A percentile compares a stretch with the other conserved stretches of the same genome.
Evolutionary conservation across 2,329 filamentous ascomycete species (phyloP).

Genomic region (Phyllosticta citrichinensis): DNA sequence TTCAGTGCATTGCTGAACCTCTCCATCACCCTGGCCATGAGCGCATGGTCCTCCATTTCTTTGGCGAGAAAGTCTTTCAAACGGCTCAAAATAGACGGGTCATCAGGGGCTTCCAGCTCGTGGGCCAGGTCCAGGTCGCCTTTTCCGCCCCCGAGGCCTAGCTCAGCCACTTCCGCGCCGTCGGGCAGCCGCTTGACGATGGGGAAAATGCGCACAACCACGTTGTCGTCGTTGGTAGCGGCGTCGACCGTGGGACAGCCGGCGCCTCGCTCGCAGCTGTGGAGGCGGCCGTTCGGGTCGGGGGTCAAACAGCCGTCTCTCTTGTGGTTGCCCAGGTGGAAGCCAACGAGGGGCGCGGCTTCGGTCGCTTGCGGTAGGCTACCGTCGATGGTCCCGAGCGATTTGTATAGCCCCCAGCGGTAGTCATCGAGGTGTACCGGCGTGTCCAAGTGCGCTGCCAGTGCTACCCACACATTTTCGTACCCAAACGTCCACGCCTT

Average conservation of each 20-base stretch:
- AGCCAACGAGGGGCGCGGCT: constrained; percentile 61
- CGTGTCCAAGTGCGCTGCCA: constrained; percentile 60
- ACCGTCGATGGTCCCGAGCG: constrained; percentile 35
- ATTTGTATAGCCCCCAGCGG: constrained; percentile 60
- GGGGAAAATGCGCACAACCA: constrained; percentile 66
- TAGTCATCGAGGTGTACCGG: constrained; percentile 77
- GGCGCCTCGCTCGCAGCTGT: constrained; percentile 74
- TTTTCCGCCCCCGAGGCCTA: constrained; percentile 69
- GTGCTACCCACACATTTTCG: constrained; percentile 80
- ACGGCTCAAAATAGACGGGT: constrained; percentile 38
- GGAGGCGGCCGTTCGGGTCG: constrained; percentile 54
- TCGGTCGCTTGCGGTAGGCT: constrained; percentile 43
- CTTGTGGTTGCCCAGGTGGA: constrained; percentile 60
- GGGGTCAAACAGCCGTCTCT: constrained; percentile 64
- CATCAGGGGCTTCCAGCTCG: constrained; percentile 48
- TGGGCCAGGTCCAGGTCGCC: constrained; percentile 61
- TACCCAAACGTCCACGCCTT: constrained; percentile 90
- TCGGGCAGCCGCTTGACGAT: constrained; percentile 56
- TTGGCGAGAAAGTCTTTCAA: constrained; percentile 43
- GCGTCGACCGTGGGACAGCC: constrained; percentile 45
- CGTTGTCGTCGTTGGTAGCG: constrained; percentile 20
- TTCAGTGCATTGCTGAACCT: constrained; percentile 22
- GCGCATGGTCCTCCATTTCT: constrained; percentile 26
- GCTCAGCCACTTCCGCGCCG: constrained; percentile 58
- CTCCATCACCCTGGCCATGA: constrained; percentile 25